Evolutionary conservation across 495 filamentous ascomycete species (phyloP), one percentile per base, ranked within the genome.

Genomic region (Apodospora peruviana): DNA sequence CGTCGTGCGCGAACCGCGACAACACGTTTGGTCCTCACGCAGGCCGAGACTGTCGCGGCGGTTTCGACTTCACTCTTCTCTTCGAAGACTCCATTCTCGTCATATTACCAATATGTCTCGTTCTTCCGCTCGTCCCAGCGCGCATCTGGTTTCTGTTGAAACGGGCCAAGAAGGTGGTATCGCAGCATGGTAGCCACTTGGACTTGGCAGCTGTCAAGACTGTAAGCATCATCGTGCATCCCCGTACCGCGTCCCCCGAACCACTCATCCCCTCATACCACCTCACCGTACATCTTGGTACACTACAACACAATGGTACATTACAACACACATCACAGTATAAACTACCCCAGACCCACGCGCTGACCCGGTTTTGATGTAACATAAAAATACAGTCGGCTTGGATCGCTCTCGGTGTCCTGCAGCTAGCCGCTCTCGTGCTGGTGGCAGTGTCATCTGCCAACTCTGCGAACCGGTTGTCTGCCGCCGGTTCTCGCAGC

Each of bases 71-170:
- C 54, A 79, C 80, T 14, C 64, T 81, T 11, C 48, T 61, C 7
- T 83, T 84, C 49, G 78, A 85, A 52, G 75, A 82, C 47, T 68
- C 66, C 2, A 74, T 83, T 22, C 62, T 81, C 9, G 64, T 65
- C 4, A 60, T 80, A 9, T 54, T 74, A 9, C 76, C 77, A 4
- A 54, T 70, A 19, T 55, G 64, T 3, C 51, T 77, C 12, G 56
- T 82, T 12, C 52, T 82, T 18, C 52, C 76, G 18, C 24, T 73
- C 18, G 53, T 66, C 12, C 77, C 76, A 5, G 58, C 70, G n/a
- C 72, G 79, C 10, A 49, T 79, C 1, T 64, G 64, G 57, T 71
- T 70, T 47, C 70, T 83, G 1, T 65, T 61, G 17, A 68, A 60
- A 42, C 45, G 45, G n/a, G 39, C 47, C 11, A 58, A 37, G 37